Evolutionary conservation across 345 rosid genomes (phyloP), one percentile per base, ranked within the genome.

Genomic region (Linum lewisii): DNA sequence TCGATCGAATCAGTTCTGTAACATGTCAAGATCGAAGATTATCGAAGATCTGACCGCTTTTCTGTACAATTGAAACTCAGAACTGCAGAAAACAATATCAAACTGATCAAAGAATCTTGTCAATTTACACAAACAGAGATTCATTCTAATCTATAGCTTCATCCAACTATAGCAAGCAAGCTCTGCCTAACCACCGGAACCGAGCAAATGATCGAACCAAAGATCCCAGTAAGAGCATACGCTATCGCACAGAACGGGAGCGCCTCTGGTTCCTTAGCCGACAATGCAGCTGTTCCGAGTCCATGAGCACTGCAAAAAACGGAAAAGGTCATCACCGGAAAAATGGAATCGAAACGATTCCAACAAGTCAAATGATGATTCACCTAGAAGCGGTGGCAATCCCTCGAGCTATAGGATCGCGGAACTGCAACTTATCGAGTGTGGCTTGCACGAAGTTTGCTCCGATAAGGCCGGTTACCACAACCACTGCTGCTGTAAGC

Each of bases 201-300:
- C 6, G 98, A 88, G 79, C 96, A 91, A 24, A 88, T 29, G 72
- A 91, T 56, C 1, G 96, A 86, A 37, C 96, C 98, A 16, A 91
- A 88, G 55, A 91, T 88, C 61, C 96, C 96, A 0, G 98, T 84
- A 13, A 91, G 96, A 32, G 85, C 98, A 76, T 91, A 91, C 7
- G 96, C 98, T 55, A 91, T 88, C 67, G 95, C 92, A 51, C 92
- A 88, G 67, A 92, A 92, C 11, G 98, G 98, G 51, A 88, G 96
- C 44, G 98, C 98, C 61, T 83, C 98, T 4, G 96, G 98, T 66
- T 92, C 98, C 77, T 86, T 92, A 4, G 95, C 96, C 6, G 98
- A 86, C 73, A 92, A 72, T 44, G 98, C 96, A 47, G 95, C 98
- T 66, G 96, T 92, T 76, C 96, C 98, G 74, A 92, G 80, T 71